Evolutionary conservation across 768 basidiomycete species (phyloP).

Genomic region (Leccinum barrowsii): DNA sequence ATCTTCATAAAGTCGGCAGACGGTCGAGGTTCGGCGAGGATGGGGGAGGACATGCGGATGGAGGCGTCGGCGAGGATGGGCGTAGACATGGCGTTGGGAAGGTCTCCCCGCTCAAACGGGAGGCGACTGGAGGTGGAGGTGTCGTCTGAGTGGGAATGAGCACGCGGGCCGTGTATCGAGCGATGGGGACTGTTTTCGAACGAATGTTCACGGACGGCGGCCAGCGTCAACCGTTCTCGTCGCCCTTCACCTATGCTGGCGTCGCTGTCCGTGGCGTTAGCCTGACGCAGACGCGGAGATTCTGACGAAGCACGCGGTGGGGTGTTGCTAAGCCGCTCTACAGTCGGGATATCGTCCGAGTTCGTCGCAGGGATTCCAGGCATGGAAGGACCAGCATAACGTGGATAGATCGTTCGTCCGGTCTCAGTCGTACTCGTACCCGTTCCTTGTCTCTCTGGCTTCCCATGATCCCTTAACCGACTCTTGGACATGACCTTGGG

Average conservation of each 20-base stretch:
- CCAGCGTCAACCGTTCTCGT: conserved; percentile 23
- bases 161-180: conserved; percentile 11
- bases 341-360: conserved; percentile 29
- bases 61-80: conserved; percentile 25
- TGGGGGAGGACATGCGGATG: conserved; percentile 32
- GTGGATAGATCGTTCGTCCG: conserved; percentile 14
- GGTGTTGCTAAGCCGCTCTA: conserved; percentile 24
- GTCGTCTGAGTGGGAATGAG: conserved; percentile 19
- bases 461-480: conserved; percentile 25
- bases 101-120: conserved; percentile 21
- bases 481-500: conserved; percentile 34
- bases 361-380: conserved; percentile 20
- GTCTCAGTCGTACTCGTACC: conserved; percentile 9
- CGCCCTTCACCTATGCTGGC: conserved; percentile 20
- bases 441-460: conserved; percentile 20
- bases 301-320: conserved; percentile 23
- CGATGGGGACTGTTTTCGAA: conserved; percentile 16
- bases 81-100: conserved; percentile 30
- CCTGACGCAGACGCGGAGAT: conserved; percentile 21
- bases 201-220: conserved; percentile 23
- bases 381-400: conserved; percentile 19
- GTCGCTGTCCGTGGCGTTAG: conserved; percentile 17
- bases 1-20: conserved; percentile 50
- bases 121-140: conserved; percentile 24
- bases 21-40: conserved; percentile 39